These are phyloP conservation scores for Syncephalastrum racemosum DNA, from an alignment of 371 early-diverging fungal species.

Conservation along the genomic window DNA sequence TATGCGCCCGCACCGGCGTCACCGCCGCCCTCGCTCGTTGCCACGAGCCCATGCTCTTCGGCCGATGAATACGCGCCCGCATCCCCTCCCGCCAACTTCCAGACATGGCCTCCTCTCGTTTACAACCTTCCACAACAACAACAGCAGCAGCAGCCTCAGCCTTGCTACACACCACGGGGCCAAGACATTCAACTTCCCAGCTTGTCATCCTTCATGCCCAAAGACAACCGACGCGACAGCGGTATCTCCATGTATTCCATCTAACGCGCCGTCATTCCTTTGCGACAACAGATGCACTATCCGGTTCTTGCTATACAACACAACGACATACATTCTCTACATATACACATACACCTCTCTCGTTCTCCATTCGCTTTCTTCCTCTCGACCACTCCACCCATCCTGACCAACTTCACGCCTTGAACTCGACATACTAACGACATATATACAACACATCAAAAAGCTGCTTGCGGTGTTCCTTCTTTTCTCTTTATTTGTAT, in stretches of 20 bases:
- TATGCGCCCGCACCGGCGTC: slow-evolving; percentile 15
- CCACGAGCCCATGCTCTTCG: slow-evolving; percentile 22
- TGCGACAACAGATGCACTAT: background rate
- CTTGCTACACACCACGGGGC: background rate
- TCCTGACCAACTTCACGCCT: background rate
- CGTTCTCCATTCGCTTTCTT: background rate
- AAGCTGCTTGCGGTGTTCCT: slow-evolving; percentile 14
- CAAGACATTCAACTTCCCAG: slow-evolving; percentile 29
- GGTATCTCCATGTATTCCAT: slow-evolving; percentile 20
- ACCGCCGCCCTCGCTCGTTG: slow-evolving; percentile 24
- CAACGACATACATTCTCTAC: background rate
- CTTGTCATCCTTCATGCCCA: slow-evolving; percentile 21
- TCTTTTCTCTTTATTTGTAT: background rate
- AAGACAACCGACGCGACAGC: slow-evolving; percentile 22
- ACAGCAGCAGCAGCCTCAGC: slow-evolving; percentile 4
- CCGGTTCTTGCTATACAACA: background rate
- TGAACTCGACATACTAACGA: no score
- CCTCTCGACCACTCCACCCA: slow-evolving; percentile 1
- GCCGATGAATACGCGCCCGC: slow-evolving; percentile 21
- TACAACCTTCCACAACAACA: slow-evolving; percentile 15
- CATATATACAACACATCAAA: background rate
- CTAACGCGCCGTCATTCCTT: background rate
- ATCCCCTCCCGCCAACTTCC: slow-evolving; percentile 21
- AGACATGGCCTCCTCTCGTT: slow-evolving; percentile 2
- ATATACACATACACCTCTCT: background rate